phyloP scores from a whole-genome alignment of 2,329 filamentous ascomycete species.

The Fusarium denticulatum region DNA sequence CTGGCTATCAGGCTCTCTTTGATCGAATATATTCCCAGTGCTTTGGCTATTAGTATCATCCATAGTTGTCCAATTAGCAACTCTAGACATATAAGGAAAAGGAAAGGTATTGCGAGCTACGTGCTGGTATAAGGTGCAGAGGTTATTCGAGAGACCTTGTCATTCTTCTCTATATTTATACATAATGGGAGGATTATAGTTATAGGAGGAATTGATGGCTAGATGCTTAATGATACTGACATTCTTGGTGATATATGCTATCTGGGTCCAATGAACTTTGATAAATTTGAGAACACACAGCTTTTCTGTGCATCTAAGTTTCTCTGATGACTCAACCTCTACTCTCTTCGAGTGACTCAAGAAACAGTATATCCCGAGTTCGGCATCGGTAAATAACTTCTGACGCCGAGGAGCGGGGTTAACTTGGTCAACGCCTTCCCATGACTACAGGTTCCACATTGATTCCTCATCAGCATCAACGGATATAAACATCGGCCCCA shows the following conservation, averaged over 20 bases:
- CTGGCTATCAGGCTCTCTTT: neutral
- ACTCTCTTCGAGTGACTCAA: neutral
- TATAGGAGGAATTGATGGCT: neutral
- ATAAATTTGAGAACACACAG: neutral
- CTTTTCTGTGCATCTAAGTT: neutral
- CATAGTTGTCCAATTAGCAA: neutral
- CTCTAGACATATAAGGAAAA: neutral
- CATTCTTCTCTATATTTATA: too few species aligned
- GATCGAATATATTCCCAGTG: too few species aligned
- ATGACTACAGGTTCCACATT: neutral
- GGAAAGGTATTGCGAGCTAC: neutral
- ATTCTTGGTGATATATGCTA: neutral
- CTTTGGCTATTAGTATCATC: neutral
- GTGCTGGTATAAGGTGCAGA: too few species aligned
- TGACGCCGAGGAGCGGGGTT: constrained; percentile 25
- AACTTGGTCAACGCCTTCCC: neutral
- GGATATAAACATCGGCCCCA: neutral
- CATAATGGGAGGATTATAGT: too few species aligned
- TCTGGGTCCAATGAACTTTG: neutral
- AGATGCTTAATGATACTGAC: neutral
- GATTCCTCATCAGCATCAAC: neutral
- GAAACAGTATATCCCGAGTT: neutral
- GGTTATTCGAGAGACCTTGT: too few species aligned
- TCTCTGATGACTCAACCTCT: neutral
- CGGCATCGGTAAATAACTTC: neutral